Conservation (phyloP, 352 stramenopile genomes). For the Globisporangium viniferum region DNA sequence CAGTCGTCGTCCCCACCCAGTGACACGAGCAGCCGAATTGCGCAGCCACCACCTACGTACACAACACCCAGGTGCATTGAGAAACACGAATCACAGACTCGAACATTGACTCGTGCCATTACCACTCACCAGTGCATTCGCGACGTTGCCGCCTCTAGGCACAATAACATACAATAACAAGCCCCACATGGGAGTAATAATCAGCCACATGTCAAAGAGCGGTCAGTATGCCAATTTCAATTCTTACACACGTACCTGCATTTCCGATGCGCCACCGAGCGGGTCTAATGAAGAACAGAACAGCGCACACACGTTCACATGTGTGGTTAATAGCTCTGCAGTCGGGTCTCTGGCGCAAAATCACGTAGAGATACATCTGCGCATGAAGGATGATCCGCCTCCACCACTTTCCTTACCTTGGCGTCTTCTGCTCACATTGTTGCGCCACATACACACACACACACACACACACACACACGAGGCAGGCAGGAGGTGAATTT, state of each 20-base stretch:
- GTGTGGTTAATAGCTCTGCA: background rate
- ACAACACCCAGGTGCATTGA: too few relatives aligned
- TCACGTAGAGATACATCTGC: background rate
- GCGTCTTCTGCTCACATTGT: conserved; percentile 37
- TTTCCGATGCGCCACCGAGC: conserved; percentile 45
- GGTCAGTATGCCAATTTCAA: background rate
- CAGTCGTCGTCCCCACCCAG: conserved; percentile 64
- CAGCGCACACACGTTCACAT: background rate
- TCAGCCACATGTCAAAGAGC: background rate
- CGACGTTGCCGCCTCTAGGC: conserved; percentile 58
- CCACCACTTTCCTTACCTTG: conserved; percentile 30
- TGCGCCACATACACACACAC: background rate
- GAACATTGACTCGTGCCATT: background rate
- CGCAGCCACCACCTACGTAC: conserved; percentile 46
- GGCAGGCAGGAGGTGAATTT: background rate
- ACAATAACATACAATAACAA: background rate
- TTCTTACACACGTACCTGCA: conserved; percentile 27
- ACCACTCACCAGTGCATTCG: conserved; percentile 47
- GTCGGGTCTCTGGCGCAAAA: background rate
- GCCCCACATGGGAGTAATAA: background rate
- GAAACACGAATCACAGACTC: background rate
- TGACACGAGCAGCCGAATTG: conserved; percentile 48
- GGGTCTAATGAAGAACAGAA: conserved; percentile 25
- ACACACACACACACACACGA: background rate
- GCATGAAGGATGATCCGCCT: background rate